Percentiles rank a stretch among this genome's conserved stretches.
Evolutionary conservation across 176 grass and related monocot species (phyloP).

Genomic region (Hyparrhenia diplandra): DNA sequence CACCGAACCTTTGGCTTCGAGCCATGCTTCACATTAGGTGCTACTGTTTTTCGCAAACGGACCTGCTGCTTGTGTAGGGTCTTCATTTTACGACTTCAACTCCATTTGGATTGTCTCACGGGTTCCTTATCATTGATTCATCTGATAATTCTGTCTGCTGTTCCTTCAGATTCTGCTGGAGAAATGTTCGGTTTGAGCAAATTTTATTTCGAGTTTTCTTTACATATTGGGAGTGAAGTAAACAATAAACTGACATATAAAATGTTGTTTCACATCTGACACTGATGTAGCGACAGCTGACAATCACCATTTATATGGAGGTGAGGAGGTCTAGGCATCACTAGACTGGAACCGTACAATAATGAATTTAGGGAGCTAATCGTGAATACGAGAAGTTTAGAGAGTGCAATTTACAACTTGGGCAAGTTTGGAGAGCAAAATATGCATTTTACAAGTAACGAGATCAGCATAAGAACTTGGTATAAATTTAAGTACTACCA

Average conservation of each 20-base stretch:
- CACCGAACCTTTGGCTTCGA: neutral
- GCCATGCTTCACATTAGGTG: neutral
- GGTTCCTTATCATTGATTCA: neutral
- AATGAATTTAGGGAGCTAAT: no score
- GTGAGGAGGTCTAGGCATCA: neutral
- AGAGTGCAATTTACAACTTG: neutral
- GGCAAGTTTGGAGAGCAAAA: neutral
- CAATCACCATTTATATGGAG: neutral
- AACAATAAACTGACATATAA: neutral
- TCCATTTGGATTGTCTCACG: neutral
- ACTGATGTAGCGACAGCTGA: neutral
- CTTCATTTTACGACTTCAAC: neutral
- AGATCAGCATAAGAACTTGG: neutral
- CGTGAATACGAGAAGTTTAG: neutral
- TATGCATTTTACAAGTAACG: neutral
- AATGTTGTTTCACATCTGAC: neutral
- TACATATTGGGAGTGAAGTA: neutral
- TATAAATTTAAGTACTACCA: neutral
- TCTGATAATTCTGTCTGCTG: neutral
- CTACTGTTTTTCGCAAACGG: neutral
- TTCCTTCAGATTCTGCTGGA: neutral
- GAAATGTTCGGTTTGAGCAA: neutral
- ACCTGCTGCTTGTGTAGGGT: no score
- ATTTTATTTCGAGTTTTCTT: neutral
- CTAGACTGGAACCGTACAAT: no score